Conservation (phyloP, 495 filamentous ascomycete species). For the Trichoderma virens region DNA sequence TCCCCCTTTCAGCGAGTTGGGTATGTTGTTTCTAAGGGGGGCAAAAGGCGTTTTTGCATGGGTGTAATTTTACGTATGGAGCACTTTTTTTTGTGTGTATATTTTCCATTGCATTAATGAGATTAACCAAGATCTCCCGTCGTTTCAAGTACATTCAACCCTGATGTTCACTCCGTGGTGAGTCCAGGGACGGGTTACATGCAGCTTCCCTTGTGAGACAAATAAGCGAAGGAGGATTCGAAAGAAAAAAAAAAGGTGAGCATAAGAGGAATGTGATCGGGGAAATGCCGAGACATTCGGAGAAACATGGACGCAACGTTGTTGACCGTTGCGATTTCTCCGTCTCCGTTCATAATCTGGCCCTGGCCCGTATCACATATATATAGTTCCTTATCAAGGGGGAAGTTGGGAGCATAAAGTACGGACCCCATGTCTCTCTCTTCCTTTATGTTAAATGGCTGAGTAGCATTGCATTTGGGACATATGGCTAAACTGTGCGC, state of each 20-base stretch:
- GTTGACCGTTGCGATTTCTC: background rate
- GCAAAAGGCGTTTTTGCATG: background rate
- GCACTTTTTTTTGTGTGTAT: too few relatives aligned
- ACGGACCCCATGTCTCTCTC: too few relatives aligned
- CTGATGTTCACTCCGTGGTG: background rate
- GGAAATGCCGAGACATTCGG: background rate
- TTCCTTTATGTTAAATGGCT: background rate
- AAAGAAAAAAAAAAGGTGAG: background rate
- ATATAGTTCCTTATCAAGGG: background rate
- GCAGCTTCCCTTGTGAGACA: background rate
- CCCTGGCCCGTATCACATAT: too few relatives aligned
- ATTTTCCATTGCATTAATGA: background rate
- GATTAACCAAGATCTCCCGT: background rate
- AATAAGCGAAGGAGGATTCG: background rate
- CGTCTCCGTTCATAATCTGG: background rate
- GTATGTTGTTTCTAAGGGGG: background rate
- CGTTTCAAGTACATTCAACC: background rate
- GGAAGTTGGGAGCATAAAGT: too few relatives aligned
- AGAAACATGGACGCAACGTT: constrained; percentile 1
- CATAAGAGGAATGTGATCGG: background rate
- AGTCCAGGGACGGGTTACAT: background rate
- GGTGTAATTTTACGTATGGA: background rate
- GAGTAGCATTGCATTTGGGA: background rate
- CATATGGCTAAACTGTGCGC: background rate
- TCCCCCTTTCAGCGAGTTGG: background rate